A percentile compares a stretch with the other conserved stretches of the same genome.
Conservation (phyloP, 78 protist species). For the Trichosphaerium sp. region DNA sequence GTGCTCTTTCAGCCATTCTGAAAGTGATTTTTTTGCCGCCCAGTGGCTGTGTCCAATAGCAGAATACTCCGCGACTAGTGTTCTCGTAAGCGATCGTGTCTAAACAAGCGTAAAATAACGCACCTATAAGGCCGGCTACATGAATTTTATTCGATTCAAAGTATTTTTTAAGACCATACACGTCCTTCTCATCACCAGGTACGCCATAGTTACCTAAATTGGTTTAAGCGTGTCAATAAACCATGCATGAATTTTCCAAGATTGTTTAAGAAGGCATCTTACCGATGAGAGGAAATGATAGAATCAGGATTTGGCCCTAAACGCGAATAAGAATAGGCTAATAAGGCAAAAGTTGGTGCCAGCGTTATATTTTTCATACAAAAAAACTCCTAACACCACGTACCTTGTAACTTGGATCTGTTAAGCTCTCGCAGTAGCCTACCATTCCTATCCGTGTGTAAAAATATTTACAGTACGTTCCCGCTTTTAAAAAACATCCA, state of each 20-base stretch:
- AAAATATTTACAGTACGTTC: background rate
- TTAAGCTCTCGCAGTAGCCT: slow-evolving; percentile 60
- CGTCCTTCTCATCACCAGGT: slow-evolving; percentile 27
- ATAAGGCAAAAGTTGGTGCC: too few species aligned
- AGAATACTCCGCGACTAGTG: slow-evolving; percentile 38
- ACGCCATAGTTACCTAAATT: slow-evolving; percentile 76
- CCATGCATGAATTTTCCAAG: too few species aligned
- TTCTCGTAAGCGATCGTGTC: too few species aligned
- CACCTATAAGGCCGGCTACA: slow-evolving; percentile 10
- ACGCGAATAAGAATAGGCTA: too few species aligned
- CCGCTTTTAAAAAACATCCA: background rate
- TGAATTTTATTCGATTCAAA: slow-evolving; percentile 38
- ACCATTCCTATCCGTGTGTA: slow-evolving; percentile 47
- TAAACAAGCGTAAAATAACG: too few species aligned
- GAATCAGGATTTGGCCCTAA: slow-evolving; percentile 56
- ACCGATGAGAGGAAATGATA: slow-evolving; percentile 63
- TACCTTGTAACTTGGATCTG: slow-evolving; percentile 73
- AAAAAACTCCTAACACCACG: too few species aligned
- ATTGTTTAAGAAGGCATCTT: too few species aligned
- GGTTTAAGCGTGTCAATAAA: too few species aligned
- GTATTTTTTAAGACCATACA: slow-evolving; percentile 19
- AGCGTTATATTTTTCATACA: too few species aligned
- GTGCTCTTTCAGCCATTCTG: slow-evolving; percentile 39
- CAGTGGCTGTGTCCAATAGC: slow-evolving; percentile 44
- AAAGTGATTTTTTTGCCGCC: slow-evolving; percentile 10